These are phyloP conservation scores for Russula ochroleuca DNA, from an alignment of 768 basidiomycete genomes.

Conservation along the genomic window DNA sequence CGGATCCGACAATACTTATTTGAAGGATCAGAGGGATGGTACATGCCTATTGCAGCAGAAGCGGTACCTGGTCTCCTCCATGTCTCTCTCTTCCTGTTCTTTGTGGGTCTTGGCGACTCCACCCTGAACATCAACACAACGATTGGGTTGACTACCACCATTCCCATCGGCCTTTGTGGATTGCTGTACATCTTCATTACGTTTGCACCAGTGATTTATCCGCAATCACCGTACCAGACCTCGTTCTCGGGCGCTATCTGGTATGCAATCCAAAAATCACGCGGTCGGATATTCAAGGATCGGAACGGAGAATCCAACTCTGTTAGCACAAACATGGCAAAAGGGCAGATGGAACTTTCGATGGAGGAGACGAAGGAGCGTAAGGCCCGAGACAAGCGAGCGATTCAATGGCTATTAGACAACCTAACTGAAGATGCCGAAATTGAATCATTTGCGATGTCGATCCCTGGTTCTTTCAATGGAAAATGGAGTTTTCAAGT, in stretches of 20 bases:
- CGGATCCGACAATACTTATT: background rate
- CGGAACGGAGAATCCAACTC: background rate
- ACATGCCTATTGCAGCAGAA: background rate
- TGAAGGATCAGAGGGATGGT: background rate
- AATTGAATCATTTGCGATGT: too few species aligned
- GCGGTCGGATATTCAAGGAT: background rate
- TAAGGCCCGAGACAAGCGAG: too few species aligned
- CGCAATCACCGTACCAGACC: slow-evolving; percentile 12
- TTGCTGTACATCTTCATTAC: slow-evolving; percentile 18
- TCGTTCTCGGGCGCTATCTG: slow-evolving; percentile 13
- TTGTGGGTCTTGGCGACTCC: slow-evolving; percentile 37
- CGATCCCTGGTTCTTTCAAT: too few species aligned
- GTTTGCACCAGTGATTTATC: slow-evolving; percentile 4
- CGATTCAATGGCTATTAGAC: too few species aligned
- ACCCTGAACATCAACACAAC: slow-evolving; percentile 33
- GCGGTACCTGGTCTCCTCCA: background rate
- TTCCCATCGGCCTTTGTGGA: slow-evolving; percentile 13
- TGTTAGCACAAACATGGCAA: background rate
- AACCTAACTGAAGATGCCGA: too few species aligned
- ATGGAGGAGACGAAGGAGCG: slow-evolving; percentile 13
- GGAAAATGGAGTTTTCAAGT: too few species aligned
- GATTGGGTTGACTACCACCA: slow-evolving; percentile 10
- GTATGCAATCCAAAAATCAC: slow-evolving; percentile 9
- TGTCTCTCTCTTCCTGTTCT: background rate
- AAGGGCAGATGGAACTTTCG: slow-evolving; percentile 5